These are phyloP conservation scores for Hericium erinaceus DNA, from an alignment of 768 basidiomycete genomes.

Conservation along the genomic window DNA sequence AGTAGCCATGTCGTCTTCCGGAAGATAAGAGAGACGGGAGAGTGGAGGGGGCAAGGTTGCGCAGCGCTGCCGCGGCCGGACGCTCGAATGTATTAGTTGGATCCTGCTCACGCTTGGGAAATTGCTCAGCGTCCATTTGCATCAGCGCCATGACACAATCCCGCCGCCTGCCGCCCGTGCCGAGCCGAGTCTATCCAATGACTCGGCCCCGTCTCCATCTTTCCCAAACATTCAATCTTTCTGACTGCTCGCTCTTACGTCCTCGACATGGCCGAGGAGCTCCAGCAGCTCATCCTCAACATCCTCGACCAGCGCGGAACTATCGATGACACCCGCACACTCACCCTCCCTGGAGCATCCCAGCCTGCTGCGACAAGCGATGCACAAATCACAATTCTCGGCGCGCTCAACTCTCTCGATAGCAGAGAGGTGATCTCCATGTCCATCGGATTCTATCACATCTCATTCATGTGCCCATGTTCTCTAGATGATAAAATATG, in stretches of 20 bases:
- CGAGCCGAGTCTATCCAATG: neutral
- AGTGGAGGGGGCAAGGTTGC: neutral
- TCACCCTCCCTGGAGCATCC: slow-evolving; percentile 56
- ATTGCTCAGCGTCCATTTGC: neutral
- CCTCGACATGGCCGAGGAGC: slow-evolving; percentile 59
- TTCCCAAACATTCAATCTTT: neutral
- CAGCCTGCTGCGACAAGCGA: slow-evolving; percentile 56
- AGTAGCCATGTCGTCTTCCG: slow-evolving; percentile 14
- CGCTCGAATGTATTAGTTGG: neutral
- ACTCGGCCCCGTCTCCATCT: neutral
- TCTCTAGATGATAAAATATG: slow-evolving; percentile 72
- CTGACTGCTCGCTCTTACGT: neutral
- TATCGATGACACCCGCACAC: slow-evolving; percentile 61
- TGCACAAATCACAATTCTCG: slow-evolving; percentile 76
- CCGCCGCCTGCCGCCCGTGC: neutral
- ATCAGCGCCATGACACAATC: neutral
- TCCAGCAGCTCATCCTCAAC: slow-evolving; percentile 76
- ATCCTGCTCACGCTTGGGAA: neutral
- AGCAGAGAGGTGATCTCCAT: slow-evolving; percentile 10
- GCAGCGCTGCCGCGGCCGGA: neutral
- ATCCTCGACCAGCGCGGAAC: slow-evolving; percentile 45
- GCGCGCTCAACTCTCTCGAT: slow-evolving; percentile 80
- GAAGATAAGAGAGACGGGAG: slow-evolving; percentile 1
- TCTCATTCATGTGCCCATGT: slow-evolving; percentile 5
- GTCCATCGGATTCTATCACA: neutral